Conservation (phyloP, 768 basidiomycete genomes). For the Kwoniella sp. region DNA sequence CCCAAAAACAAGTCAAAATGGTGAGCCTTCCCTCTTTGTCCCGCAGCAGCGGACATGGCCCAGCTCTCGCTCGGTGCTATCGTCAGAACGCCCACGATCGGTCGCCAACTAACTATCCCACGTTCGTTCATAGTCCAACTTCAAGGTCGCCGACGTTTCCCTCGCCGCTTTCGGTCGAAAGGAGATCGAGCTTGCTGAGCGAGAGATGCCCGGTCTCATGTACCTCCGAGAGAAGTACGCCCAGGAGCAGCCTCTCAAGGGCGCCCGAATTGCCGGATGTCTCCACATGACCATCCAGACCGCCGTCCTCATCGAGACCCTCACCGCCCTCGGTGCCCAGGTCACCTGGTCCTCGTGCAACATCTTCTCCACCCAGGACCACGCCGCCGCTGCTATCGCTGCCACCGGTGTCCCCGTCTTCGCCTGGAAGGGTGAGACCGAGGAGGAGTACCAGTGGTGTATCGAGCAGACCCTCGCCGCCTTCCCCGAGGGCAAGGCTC, state of each 20-base stretch:
- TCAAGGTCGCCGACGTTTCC: conserved; percentile 91
- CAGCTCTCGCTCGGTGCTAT: not conserved
- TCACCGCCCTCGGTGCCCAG: conserved; percentile 89
- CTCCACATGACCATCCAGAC: conserved; percentile 99
- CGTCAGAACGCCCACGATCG: not conserved
- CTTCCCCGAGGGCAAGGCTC: conserved; percentile 74
- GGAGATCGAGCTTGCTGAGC: conserved; percentile 97
- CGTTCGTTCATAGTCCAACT: conserved; percentile 48
- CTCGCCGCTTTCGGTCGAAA: conserved; percentile 98
- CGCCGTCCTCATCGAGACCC: conserved; percentile 96
- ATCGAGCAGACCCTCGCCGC: conserved; percentile 88
- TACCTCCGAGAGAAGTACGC: conserved; percentile 85
- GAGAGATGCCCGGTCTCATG: conserved; percentile 68
- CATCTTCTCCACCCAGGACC: conserved; percentile 99
- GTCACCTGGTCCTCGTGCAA: conserved; percentile 99
- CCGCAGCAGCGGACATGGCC: not conserved
- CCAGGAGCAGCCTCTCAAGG: conserved; percentile 76
- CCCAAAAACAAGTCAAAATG: conserved; percentile 15
- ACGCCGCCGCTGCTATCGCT: conserved; percentile 96
- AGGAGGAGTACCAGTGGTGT: conserved; percentile 97
- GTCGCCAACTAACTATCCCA: not conserved
- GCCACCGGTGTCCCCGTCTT: conserved; percentile 97
- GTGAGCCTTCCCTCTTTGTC: not conserved
- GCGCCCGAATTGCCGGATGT: conserved; percentile 94
- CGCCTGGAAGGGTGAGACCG: conserved; percentile 99